Percentiles rank a stretch among this genome's conserved stretches.
phyloP scores from a whole-genome alignment of 768 basidiomycete genomes.

The Lactarius psammicola region DNA sequence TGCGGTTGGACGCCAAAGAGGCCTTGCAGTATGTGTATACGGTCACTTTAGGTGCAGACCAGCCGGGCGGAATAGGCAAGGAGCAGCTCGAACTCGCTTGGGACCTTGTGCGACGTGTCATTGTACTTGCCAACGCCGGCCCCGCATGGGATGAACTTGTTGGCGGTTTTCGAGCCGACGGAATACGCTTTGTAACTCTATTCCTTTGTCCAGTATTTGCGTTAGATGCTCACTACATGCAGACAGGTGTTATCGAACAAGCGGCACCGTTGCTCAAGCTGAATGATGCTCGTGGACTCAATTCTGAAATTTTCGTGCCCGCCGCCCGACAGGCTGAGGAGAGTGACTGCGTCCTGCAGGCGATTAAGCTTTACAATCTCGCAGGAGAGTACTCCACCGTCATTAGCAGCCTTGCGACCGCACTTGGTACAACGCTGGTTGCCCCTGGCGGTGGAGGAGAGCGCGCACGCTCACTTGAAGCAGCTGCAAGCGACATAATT shows the following conservation, averaged over 20 bases:
- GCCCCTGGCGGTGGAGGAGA: conserved; percentile 57
- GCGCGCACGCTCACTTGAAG: conserved; percentile 65
- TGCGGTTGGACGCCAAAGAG: conserved; percentile 88
- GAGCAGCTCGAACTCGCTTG: conserved; percentile 82
- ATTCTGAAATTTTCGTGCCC: conserved; percentile 76
- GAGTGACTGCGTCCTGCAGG: conserved; percentile 83
- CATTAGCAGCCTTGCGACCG: conserved; percentile 80
- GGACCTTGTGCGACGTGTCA: conserved; percentile 75
- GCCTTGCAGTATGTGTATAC: conserved; percentile 95
- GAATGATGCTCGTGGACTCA: conserved; percentile 61
- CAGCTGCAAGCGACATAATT: conserved; percentile 75
- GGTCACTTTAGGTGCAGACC: conserved; percentile 74
- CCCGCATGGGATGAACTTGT: conserved; percentile 91
- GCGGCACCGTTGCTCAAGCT: conserved; percentile 75
- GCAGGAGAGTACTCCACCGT: conserved; percentile 90
- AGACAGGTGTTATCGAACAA: conserved; percentile 89
- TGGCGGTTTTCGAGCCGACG: conserved; percentile 88
- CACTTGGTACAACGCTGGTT: conserved; percentile 79
- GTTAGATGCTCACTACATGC: conserved; percentile 12
- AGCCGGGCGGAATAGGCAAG: conserved; percentile 65
- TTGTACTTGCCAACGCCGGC: conserved; percentile 73
- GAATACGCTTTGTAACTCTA: conserved; percentile 76
- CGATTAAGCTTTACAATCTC: conserved; percentile 94
- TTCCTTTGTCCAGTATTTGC: neutral
- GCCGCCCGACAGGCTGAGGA: conserved; percentile 81